Base-by-base conservation (phyloP, 495 filamentous ascomycete species). In the Viridothelium virens region DNA sequence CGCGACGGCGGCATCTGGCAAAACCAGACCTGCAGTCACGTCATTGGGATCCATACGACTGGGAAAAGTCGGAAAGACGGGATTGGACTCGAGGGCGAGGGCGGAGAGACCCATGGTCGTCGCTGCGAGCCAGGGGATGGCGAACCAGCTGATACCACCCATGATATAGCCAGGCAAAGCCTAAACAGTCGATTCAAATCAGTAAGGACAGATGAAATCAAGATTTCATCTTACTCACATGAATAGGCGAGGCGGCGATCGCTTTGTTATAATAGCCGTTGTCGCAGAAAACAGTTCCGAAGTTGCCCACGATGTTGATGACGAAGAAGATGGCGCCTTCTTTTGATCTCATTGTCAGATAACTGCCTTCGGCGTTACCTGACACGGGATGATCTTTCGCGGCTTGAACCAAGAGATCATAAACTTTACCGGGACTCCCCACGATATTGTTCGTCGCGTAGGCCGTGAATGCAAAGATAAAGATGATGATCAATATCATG, bases 321-420 rank as follows among this genome's bases (percentile, higher is more conserved):
- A 97, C 85, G 81, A 96, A 96, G 82, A 97, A 97, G 66, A 97
- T 90, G 25, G 87, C 92, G 34, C 92, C 92, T 70, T 96, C 86
- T 68, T 85, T 86, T 12, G 89, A 92, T 61, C 84, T 80, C 92
- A 97, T 96, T 5, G 93, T 96, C 7, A 97, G 76, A 70, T 96
- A 96, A 71, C 87, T 91, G 38, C 93, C 93, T 6, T 85, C 82
- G 2, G 88, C 85, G 76, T 97, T 97, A 11, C 93, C 93, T 0
- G 83, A 84, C 14, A 97, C 91, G 0, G 93, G 92, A 70, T 96
- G 87, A 3, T 68, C 72, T 16, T 82, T 78, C 4, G 90, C 84
- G 25, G 91, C 92, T 65, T 84, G 78, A 1, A 88, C 82, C 33
- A 97, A 78, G 1, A 89, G 79, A 71, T 96, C 93, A 68, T 92